A percentile compares a stretch with the other conserved stretches of the same genome.
Conservation (phyloP, 1,139 yeast genomes). For the Debaryomycetaceae sp. region DNA sequence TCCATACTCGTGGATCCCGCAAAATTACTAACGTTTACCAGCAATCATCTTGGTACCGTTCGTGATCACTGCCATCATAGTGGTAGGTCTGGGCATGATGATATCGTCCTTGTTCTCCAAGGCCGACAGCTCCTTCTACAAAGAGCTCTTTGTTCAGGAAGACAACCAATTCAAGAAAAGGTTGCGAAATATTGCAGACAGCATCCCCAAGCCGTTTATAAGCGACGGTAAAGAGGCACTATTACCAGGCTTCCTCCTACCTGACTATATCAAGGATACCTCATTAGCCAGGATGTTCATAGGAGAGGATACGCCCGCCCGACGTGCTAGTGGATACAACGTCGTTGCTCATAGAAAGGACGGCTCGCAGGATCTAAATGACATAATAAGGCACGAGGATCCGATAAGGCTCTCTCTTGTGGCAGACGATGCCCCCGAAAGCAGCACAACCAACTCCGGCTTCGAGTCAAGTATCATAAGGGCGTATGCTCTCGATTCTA, state of each 20-base stretch:
- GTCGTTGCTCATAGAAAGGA: background rate
- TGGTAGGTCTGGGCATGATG: constrained; percentile 3
- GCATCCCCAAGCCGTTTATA: constrained; percentile 2
- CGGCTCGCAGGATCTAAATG: background rate
- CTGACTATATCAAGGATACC: background rate
- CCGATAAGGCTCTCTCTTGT: background rate
- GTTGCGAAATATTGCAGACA: constrained; percentile 4
- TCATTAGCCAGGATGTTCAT: constrained; percentile 4
- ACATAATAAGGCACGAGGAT: constrained; percentile 2
- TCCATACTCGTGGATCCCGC: background rate
- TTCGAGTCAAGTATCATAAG: background rate
- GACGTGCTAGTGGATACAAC: background rate
- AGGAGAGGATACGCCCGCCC: background rate
- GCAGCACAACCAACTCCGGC: background rate
- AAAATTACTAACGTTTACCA: constrained; percentile 6
- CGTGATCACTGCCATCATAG: constrained; percentile 4
- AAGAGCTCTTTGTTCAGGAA: background rate
- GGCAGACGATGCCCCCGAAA: constrained; percentile 1
- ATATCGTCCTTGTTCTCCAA: constrained; percentile 2
- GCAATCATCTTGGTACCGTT: constrained; percentile 10
- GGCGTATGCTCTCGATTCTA: background rate
- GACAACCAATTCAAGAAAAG: constrained; percentile 1
- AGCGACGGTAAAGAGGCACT: background rate
- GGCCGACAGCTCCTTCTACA: background rate
- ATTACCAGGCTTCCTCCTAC: background rate